phyloP scores from a whole-genome alignment of 78 protist genomes.

The Guillardia theta region DNA sequence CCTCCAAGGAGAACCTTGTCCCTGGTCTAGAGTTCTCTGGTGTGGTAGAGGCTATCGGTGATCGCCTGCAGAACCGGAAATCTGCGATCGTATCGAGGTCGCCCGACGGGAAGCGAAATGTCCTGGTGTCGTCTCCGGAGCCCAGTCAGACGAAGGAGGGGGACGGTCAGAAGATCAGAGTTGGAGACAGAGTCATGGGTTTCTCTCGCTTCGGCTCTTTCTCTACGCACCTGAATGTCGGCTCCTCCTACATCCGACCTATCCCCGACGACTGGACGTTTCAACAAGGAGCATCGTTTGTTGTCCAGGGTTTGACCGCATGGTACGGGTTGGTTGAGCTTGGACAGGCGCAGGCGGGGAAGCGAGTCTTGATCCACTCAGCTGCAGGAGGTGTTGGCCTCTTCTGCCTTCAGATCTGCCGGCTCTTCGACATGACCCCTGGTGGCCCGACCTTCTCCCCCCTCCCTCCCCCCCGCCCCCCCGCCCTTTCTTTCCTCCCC shows the following conservation, averaged over 20 bases:
- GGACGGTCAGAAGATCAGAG: not conserved
- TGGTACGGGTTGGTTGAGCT: conserved; percentile 48
- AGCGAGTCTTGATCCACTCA: not conserved
- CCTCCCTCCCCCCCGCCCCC: not conserved
- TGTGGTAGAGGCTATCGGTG: not conserved
- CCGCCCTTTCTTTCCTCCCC: not conserved
- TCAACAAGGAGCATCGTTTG: conserved; percentile 38
- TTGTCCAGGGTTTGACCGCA: conserved; percentile 43
- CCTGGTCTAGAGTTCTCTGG: conserved; percentile 50
- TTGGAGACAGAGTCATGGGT: conserved; percentile 33
- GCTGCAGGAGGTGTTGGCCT: not conserved
- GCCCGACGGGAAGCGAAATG: not conserved
- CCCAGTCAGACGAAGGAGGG: not conserved
- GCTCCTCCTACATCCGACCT: not conserved
- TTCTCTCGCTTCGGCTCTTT: conserved; percentile 18
- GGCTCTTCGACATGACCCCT: not conserved
- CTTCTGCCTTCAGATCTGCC: not conserved
- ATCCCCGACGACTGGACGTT: conserved; percentile 44
- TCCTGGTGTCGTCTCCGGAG: not conserved
- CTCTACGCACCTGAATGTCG: not conserved
- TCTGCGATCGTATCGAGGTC: not conserved
- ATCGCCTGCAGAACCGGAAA: not conserved
- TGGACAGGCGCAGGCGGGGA: conserved; percentile 21
- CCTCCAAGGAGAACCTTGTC: not conserved
- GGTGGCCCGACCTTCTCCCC: not conserved